These are phyloP conservation scores for Fusarium sp. DNA, from an alignment of 2,329 filamentous ascomycete species.

Conservation along the genomic window DNA sequence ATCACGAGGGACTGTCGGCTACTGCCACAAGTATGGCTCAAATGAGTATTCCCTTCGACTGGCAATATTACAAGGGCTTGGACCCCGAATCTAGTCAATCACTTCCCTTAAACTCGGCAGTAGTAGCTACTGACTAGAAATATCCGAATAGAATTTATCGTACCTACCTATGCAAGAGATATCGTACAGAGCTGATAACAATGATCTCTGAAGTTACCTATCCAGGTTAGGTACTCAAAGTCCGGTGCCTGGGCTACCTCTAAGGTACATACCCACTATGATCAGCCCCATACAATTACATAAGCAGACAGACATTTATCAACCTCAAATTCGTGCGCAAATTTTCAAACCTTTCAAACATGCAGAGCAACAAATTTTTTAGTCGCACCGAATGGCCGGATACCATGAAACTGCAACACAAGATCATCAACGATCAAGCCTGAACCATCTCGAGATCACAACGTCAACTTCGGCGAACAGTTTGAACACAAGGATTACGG, in stretches of 20 bases:
- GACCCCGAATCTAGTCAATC: no score
- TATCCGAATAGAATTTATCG: no score
- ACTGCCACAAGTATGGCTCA: no score
- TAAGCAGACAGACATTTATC: constrained; percentile 35
- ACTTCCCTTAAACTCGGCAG: no score
- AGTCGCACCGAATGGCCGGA: background rate
- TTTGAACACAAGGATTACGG: constrained; percentile 11
- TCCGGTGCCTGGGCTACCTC: background rate
- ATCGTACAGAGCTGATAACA: no score
- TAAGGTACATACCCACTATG: background rate
- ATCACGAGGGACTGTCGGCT: no score
- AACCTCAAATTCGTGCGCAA: constrained; percentile 24
- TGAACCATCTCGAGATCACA: constrained; percentile 13
- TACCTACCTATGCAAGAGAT: no score
- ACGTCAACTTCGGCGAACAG: constrained; percentile 1
- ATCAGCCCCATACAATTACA: constrained; percentile 28
- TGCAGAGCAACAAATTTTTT: background rate
- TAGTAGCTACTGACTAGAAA: no score
- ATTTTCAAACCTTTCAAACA: constrained; percentile 31
- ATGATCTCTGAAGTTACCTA: background rate
- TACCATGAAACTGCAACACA: constrained; percentile 3
- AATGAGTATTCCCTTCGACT: no score
- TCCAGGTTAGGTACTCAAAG: background rate
- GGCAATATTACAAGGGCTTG: no score
- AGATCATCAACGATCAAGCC: background rate